Evolutionary conservation across 176 grass and related monocot species (phyloP).

Genomic region (Microstegium vimineum): DNA sequence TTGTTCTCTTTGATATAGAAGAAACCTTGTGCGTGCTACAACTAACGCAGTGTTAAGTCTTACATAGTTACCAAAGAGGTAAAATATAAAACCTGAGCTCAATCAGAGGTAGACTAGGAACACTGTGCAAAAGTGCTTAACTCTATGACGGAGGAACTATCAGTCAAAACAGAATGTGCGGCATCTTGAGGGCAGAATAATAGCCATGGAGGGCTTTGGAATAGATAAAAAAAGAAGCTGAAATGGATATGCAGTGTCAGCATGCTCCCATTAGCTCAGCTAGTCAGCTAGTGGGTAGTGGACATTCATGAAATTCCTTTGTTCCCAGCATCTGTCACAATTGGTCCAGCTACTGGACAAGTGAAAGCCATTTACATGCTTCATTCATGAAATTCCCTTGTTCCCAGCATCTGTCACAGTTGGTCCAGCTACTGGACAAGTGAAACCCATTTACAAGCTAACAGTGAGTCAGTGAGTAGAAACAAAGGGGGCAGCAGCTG

Average conservation of each 20-base stretch:
- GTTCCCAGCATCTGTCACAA: slow-evolving; percentile 10
- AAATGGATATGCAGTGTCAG: not conserved
- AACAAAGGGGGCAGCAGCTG: not conserved
- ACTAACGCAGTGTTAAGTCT: not conserved
- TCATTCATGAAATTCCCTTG: slow-evolving; percentile 7
- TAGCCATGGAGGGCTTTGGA: not conserved
- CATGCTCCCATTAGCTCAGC: not conserved
- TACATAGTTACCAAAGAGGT: not conserved
- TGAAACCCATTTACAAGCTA: not conserved
- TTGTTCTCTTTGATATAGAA: not conserved
- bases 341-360: slow-evolving; percentile 12
- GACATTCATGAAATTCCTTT: slow-evolving; percentile 7
- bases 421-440: slow-evolving; percentile 9
- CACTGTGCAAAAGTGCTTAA: not conserved
- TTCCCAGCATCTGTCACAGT: not conserved
- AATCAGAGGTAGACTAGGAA: not conserved
- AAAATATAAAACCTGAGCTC: not conserved
- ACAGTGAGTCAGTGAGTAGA: slow-evolving; percentile 20
- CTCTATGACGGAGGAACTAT: not conserved
- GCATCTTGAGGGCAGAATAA: not conserved
- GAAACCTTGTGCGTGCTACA: not conserved
- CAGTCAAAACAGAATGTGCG: not conserved
- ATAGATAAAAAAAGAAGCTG: slow-evolving; percentile 10
- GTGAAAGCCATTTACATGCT: not conserved
- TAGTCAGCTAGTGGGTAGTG: not conserved